Evolutionary conservation across 441 rosid genomes (phyloP).

Genomic region (Arabidopsis hybrid): DNA sequence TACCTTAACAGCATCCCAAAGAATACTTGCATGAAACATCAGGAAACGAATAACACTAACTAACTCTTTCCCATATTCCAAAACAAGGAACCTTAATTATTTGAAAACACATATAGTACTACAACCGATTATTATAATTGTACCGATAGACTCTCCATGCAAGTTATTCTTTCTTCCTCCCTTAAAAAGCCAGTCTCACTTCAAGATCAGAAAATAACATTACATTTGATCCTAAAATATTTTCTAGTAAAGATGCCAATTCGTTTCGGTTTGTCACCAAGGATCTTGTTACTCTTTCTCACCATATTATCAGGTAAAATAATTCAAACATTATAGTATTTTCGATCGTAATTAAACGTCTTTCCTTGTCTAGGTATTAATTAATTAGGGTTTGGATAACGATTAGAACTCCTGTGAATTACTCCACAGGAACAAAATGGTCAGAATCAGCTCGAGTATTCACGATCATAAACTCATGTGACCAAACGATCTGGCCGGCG

Average conservation of each 20-base stretch:
- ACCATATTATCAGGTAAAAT: slow-evolving; percentile 56
- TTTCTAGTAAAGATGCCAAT: slow-evolving; percentile 47
- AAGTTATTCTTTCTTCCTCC: slow-evolving; percentile 38
- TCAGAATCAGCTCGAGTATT: slow-evolving; percentile 61
- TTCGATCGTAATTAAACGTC: neutral
- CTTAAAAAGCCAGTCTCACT: slow-evolving; percentile 22
- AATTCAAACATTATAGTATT: neutral
- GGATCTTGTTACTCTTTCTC: slow-evolving; percentile 46
- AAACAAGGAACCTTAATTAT: slow-evolving; percentile 34
- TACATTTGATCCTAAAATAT: neutral
- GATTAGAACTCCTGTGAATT: neutral
- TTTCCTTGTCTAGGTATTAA: neutral
- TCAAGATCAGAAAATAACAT: neutral
- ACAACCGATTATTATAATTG: slow-evolving; percentile 9
- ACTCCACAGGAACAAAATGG: slow-evolving; percentile 50
- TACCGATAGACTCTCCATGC: slow-evolving; percentile 28
- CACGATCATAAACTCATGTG: slow-evolving; percentile 78
- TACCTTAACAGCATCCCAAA: slow-evolving; percentile 28
- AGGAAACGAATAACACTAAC: slow-evolving; percentile 38
- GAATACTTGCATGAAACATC: slow-evolving; percentile 36
- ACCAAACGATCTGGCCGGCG: slow-evolving; percentile 85
- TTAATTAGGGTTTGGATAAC: neutral
- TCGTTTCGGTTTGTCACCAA: slow-evolving; percentile 36
- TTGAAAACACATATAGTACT: neutral
- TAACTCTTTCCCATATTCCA: slow-evolving; percentile 29